A percentile compares a stretch with the other conserved stretches of the same genome.
Evolutionary conservation across 2,329 filamentous ascomycete genomes (phyloP).

Genomic region (Saccharata proteae): DNA sequence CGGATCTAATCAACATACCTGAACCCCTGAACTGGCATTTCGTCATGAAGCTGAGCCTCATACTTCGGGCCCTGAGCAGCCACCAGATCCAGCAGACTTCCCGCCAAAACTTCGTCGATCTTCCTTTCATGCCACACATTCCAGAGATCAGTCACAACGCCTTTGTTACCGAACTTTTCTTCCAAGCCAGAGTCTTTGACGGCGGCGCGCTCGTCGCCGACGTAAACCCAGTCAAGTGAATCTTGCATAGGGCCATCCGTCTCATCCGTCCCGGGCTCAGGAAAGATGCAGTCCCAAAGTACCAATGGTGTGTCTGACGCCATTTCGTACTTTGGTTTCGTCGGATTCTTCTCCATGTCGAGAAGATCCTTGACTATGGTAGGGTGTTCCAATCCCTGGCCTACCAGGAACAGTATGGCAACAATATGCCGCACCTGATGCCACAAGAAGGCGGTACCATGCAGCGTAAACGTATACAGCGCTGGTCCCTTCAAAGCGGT

Average conservation of each 20-base stretch:
- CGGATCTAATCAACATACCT: too few relatives aligned
- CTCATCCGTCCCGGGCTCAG: constrained; percentile 29
- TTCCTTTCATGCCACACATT: constrained; percentile 69
- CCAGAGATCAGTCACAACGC: constrained; percentile 52
- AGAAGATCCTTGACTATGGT: constrained; percentile 62
- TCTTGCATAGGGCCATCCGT: constrained; percentile 34
- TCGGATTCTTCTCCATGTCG: constrained; percentile 56
- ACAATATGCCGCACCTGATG: constrained; percentile 96
- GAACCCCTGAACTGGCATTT: constrained; percentile 12
- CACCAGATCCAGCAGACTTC: constrained; percentile 55
- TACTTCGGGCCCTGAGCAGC: constrained; percentile 26
- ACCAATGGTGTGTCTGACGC: constrained; percentile 82
- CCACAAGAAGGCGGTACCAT: constrained; percentile 91
- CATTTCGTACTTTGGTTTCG: constrained; percentile 81
- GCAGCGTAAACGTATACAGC: constrained; percentile 77
- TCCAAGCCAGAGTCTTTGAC: constrained; percentile 14
- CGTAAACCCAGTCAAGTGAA: constrained; percentile 64
- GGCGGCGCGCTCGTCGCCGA: constrained; percentile 48
- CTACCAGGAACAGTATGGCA: constrained; percentile 82
- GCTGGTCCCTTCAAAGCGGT: constrained; percentile 32
- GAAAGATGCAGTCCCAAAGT: constrained; percentile 92
- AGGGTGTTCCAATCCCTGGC: constrained; percentile 72
- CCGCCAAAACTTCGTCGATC: constrained; percentile 79
- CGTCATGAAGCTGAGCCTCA: constrained; percentile 12
- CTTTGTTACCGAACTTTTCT: constrained; percentile 24